Conservation (phyloP, 2,329 filamentous ascomycete species). For the Mollisia scopiformis region DNA sequence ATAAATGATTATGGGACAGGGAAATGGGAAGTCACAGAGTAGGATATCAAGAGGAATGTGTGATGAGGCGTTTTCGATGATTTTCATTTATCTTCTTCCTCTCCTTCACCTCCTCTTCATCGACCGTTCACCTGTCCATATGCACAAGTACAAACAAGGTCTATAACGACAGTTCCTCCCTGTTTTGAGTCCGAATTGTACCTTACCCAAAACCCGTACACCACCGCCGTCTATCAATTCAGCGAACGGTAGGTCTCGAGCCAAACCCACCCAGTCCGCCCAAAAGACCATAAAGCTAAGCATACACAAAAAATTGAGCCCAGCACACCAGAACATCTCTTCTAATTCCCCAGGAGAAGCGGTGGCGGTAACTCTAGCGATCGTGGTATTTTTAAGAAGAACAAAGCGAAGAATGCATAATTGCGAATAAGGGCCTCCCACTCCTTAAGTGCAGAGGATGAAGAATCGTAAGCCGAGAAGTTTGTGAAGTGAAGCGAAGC, state of each 20-base stretch:
- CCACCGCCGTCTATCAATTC: constrained; percentile 25
- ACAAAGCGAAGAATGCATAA: constrained; percentile 5
- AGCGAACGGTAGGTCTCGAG: constrained; percentile 17
- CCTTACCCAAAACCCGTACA: too few species aligned
- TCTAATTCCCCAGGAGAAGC: constrained; percentile 18
- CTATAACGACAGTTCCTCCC: constrained; percentile 29
- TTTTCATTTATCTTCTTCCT: not conserved
- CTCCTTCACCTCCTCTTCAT: not conserved
- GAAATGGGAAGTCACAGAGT: too few species aligned
- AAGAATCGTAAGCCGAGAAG: constrained; percentile 15
- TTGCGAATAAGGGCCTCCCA: not conserved
- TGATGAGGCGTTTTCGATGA: not conserved
- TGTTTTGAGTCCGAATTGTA: not conserved
- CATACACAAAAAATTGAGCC: constrained; percentile 32
- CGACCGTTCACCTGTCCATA: constrained; percentile 2
- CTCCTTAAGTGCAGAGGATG: not conserved
- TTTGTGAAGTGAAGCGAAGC: not conserved
- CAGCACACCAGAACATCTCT: constrained; percentile 28
- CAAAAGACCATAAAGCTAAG: constrained; percentile 10
- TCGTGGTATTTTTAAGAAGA: constrained; percentile 30
- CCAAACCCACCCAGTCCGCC: not conserved
- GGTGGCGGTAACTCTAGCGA: constrained; percentile 38
- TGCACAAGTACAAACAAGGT: constrained; percentile 16
- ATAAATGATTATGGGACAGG: too few species aligned
- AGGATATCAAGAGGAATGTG: not conserved